Evolutionary conservation across 192 early-diverging fungal genomes (phyloP).

Genomic region (Pilobolus umbonatus): DNA sequence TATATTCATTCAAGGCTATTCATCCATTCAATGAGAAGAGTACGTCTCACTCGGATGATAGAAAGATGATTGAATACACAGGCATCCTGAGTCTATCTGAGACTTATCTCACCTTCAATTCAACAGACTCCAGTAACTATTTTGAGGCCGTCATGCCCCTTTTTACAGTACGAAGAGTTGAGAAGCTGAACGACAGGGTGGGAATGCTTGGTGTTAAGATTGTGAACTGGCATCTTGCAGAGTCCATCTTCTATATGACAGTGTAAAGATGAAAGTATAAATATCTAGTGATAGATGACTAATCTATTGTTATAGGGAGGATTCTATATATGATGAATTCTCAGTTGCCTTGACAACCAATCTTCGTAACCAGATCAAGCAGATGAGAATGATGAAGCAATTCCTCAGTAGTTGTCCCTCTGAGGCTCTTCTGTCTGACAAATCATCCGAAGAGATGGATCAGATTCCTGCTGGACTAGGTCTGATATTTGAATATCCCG

Average conservation of each 20-base stretch:
- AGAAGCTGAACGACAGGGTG: constrained; percentile 56
- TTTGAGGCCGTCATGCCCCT: constrained; percentile 70
- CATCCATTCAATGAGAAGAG: constrained; percentile 51
- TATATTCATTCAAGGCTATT: constrained; percentile 57
- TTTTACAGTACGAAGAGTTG: constrained; percentile 76
- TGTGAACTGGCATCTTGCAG: constrained; percentile 28
- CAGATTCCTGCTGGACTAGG: constrained; percentile 60
- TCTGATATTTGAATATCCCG: constrained; percentile 67
- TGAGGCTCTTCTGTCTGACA: constrained; percentile 65
- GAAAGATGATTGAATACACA: constrained; percentile 32
- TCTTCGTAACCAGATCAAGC: constrained; percentile 63
- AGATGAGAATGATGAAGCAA: constrained; percentile 80
- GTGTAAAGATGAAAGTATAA: constrained; percentile 28
- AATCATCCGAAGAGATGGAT: constrained; percentile 41
- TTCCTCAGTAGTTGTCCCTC: constrained; percentile 79
- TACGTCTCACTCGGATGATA: not conserved
- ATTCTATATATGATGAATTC: constrained; percentile 69
- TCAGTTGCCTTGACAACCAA: constrained; percentile 73
- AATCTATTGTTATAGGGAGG: constrained; percentile 14
- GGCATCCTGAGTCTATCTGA: constrained; percentile 73
- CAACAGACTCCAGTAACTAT: constrained; percentile 44
- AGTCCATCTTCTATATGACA: constrained; percentile 29
- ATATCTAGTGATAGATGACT: not conserved
- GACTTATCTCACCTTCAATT: constrained; percentile 70
- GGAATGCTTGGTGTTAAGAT: constrained; percentile 20